These are phyloP conservation scores for Marasmius fiardii DNA, from an alignment of 1,284 basidiomycete genomes.

Conservation along the genomic window DNA sequence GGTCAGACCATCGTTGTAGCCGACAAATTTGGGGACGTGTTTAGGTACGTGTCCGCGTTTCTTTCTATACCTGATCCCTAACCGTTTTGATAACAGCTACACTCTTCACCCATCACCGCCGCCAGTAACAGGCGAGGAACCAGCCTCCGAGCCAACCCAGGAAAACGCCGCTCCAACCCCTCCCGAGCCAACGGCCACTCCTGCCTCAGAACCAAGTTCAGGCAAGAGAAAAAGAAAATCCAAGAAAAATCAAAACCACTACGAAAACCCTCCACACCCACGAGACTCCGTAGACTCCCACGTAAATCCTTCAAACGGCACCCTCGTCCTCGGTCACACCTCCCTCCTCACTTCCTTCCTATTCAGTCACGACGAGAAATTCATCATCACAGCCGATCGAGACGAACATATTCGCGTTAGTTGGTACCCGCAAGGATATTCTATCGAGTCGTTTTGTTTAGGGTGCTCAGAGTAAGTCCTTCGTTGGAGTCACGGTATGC, in stretches of 20 bases:
- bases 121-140: neutral
- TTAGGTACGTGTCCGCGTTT: constrained; percentile 49
- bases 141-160: neutral
- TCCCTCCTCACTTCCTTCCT: constrained; percentile 77
- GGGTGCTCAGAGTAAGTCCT: constrained; percentile 74
- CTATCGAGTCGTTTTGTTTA: constrained; percentile 82
- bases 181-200: too few species aligned
- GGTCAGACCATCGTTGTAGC: constrained; percentile 62
- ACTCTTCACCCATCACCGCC: constrained; percentile 32
- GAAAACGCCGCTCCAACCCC: too few species aligned
- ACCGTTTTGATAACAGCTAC: constrained; percentile 39
- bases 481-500: too few species aligned
- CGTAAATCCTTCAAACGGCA: constrained; percentile 71
- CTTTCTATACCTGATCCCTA: neutral
- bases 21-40: constrained; percentile 89
- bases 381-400: constrained; percentile 83
- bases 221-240: constrained; percentile 9
- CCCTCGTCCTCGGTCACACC: constrained; percentile 81
- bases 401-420: constrained; percentile 94
- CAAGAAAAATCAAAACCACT: constrained; percentile 27
- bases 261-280: constrained; percentile 16
- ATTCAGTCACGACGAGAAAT: constrained; percentile 64
- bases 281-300: constrained; percentile 51
- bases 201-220: too few species aligned
- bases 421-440: constrained; percentile 81